Evolutionary conservation across 257 asterid genomes (phyloP).

Genomic region (Fraxinus quadrangulata): DNA sequence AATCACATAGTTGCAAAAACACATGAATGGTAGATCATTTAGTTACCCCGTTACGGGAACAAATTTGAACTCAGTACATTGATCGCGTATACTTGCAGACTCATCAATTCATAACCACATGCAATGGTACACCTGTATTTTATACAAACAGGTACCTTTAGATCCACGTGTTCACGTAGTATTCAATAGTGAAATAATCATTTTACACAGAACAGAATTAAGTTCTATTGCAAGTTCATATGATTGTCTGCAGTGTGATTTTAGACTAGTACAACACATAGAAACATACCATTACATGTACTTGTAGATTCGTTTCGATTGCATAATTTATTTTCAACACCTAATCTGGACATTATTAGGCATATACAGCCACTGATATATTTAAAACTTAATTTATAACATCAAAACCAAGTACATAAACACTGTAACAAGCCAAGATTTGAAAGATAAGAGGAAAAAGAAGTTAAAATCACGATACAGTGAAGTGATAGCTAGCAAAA

Average conservation of each 20-base stretch:
- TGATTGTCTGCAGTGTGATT: not conserved
- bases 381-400: not conserved
- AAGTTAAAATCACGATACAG: not conserved
- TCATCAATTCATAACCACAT: constrained; percentile 1
- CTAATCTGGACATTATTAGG: not conserved
- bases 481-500: not conserved
- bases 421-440: not conserved
- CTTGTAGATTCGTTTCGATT: not conserved
- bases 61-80: not conserved
- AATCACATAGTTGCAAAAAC: not conserved
- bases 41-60: not conserved
- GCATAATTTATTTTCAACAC: not conserved
- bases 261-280: not conserved
- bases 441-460: not conserved
- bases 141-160: not conserved
- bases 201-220: not conserved
- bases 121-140: not conserved
- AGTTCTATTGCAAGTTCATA: not conserved
- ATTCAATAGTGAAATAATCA: not conserved
- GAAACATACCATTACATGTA: not conserved
- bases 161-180: not conserved
- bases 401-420: not conserved
- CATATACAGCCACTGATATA: not conserved
- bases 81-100: not conserved
- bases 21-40: not conserved